Conservation (phyloP, 192 early-diverging fungal genomes). For the Podila horticola region DNA sequence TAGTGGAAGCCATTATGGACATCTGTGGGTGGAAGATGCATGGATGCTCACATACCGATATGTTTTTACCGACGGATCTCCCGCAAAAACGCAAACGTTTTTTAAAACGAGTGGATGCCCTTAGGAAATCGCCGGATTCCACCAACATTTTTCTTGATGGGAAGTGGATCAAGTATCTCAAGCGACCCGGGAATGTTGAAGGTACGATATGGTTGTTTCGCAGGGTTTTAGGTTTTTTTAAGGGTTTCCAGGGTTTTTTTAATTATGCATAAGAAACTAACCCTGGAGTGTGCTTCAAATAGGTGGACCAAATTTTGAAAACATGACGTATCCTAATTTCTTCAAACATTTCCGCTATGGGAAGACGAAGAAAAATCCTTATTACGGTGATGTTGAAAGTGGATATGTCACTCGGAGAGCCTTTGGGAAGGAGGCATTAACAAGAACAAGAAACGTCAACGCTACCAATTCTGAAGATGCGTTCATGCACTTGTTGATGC, state of each 20-base stretch:
- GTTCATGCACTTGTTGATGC: slow-evolving; percentile 25
- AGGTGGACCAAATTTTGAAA: slow-evolving; percentile 14
- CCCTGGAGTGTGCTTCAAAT: neutral
- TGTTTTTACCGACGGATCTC: slow-evolving; percentile 1
- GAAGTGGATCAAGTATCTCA: slow-evolving; percentile 8
- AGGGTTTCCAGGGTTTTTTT: no score
- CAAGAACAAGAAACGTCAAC: slow-evolving; percentile 10
- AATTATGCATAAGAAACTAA: no score
- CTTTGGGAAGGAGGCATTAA: neutral
- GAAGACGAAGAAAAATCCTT: neutral
- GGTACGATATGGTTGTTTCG: no score
- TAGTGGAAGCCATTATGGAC: slow-evolving; percentile 33
- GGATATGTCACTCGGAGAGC: neutral
- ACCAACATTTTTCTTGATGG: slow-evolving; percentile 6
- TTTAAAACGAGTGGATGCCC: neutral
- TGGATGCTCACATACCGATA: slow-evolving; percentile 10
- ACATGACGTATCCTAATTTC: slow-evolving; percentile 9
- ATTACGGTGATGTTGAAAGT: neutral
- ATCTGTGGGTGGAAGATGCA: slow-evolving; percentile 35
- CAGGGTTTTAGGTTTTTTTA: no score
- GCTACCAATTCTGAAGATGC: slow-evolving; percentile 18
- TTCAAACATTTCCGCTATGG: slow-evolving; percentile 11
- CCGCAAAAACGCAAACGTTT: neutral
- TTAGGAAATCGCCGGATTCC: neutral
- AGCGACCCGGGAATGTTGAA: neutral